Evolutionary conservation across 2,329 filamentous ascomycete genomes (phyloP).

Genomic region (Fusarium nisikadoi): DNA sequence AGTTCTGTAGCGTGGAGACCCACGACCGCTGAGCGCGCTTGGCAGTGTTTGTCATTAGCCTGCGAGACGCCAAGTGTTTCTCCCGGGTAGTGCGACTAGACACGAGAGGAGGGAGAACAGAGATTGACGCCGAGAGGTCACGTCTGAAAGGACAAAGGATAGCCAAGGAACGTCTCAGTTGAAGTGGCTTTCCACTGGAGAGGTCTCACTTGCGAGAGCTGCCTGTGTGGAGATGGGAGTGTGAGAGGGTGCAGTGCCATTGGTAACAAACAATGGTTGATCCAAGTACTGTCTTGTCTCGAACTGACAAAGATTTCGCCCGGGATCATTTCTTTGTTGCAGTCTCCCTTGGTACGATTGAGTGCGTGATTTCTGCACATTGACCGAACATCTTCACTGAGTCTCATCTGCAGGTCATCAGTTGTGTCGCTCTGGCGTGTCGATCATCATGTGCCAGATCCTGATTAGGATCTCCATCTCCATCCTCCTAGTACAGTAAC

Average conservation of each 20-base stretch:
- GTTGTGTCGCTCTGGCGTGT: slow-evolving; percentile 8
- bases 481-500: not conserved
- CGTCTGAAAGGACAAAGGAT: slow-evolving; percentile 28
- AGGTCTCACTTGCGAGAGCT: slow-evolving; percentile 24
- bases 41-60: not conserved
- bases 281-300: slow-evolving; percentile 6
- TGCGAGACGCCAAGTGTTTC: slow-evolving; percentile 10
- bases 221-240: slow-evolving; percentile 16
- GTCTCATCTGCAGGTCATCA: slow-evolving; percentile 32
- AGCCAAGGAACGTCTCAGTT: slow-evolving; percentile 26
- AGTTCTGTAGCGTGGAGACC: slow-evolving; percentile 14
- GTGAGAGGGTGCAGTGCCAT: slow-evolving; percentile 12
- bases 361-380: not conserved
- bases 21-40: slow-evolving; percentile 13
- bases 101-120: slow-evolving; percentile 14
- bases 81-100: slow-evolving; percentile 15
- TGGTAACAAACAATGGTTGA: not conserved
- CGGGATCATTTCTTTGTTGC: not conserved
- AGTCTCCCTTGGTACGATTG: slow-evolving; percentile 8
- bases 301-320: slow-evolving; percentile 1
- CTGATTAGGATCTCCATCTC: slow-evolving; percentile 12
- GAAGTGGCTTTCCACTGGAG: slow-evolving; percentile 8
- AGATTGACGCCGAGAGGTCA: slow-evolving; percentile 28
- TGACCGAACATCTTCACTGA: slow-evolving; percentile 28
- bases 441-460: slow-evolving; percentile 27